Evolutionary conservation across 306 rosid genomes (phyloP), one percentile per base, ranked within the genome.

Genomic region (Casuarina cunninghamiana): DNA sequence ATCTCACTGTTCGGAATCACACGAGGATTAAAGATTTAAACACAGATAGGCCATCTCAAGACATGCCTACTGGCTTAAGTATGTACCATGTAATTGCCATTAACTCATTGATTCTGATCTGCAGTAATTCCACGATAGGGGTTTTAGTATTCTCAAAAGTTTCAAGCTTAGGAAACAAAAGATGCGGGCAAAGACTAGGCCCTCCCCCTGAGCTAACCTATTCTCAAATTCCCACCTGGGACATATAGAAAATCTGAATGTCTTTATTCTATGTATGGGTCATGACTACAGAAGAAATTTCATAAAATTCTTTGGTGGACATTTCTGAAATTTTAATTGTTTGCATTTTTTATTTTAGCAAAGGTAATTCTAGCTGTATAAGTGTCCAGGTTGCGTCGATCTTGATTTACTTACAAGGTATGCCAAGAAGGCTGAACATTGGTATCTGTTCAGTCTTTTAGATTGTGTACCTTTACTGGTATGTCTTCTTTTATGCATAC

Each of bases 381-480:
- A 11, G 7, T 53, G 21, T 61, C 5, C 41, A 61, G 67, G 38
- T 61, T 3, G 3, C 2, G 5, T 61, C 17, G 12, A 32, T 61
- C 42, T 53, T 61, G 15, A 12, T 13, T 61, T 26, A 61, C 16
- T 61, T 61, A 41, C 35, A 43, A 17, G 35, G 67, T 61, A 61
- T 61, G 43, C 67, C 67, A 61, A 61, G 67, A 32, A 61, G 42
- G 67, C 67, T 26, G 15, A 61, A 32, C 43, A 61, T 61, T 13
- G 10, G 3, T 61, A 26, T 61, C 67, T 62, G 42, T 62, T 13
- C 42, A 12, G 19, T 61, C 35, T 16, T 62, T 62, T 11, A 11
- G 26, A 39, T 44, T 26, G 38, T 54, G n/a, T n/a, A 62, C 57
- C 3, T 51, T 53, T 19, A 51, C n/a, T 21, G 44, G 41, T 37